Conservation (phyloP, 1,284 basidiomycete genomes). For the Ustilago loliicola region DNA sequence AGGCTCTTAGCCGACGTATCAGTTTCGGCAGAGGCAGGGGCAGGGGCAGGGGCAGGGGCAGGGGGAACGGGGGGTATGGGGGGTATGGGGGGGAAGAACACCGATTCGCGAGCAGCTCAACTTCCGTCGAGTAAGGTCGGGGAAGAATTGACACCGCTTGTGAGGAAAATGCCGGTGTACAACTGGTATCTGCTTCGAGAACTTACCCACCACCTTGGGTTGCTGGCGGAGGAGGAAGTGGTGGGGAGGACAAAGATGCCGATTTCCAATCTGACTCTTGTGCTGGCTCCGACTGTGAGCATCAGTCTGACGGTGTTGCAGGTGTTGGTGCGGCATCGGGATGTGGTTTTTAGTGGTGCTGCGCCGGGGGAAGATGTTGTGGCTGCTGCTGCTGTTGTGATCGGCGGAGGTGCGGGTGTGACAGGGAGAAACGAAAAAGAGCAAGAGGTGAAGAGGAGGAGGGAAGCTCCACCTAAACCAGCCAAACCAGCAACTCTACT, state of each 20-base stretch:
- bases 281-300: conserved; percentile 66
- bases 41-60: background rate
- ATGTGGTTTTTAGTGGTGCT: conserved; percentile 44
- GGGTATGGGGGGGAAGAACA: conserved; percentile 8
- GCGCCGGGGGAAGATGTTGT: conserved; percentile 21
- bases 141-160: conserved; percentile 33
- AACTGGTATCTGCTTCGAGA: conserved; percentile 69
- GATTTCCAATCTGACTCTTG: conserved; percentile 62
- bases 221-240: conserved; percentile 38
- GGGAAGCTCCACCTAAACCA: conserved; percentile 21
- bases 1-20: conserved; percentile 15
- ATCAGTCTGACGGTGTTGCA: conserved; percentile 57
- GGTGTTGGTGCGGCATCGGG: conserved; percentile 53
- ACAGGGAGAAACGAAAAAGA: background rate
- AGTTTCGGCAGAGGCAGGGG: background rate
- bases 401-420: too few relatives aligned
- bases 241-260: conserved; percentile 66
- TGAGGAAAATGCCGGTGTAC: conserved; percentile 47
- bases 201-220: conserved; percentile 55
- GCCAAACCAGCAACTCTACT: conserved; percentile 31
- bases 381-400: conserved; percentile 14
- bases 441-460: background rate
- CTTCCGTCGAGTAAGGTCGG: conserved; percentile 8
- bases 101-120: conserved; percentile 20
- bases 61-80: too few relatives aligned